Percentiles rank a stretch among this genome's conserved stretches.
phyloP scores from a whole-genome alignment of 106 monocot species.

The Gastrodia elata region DNA sequence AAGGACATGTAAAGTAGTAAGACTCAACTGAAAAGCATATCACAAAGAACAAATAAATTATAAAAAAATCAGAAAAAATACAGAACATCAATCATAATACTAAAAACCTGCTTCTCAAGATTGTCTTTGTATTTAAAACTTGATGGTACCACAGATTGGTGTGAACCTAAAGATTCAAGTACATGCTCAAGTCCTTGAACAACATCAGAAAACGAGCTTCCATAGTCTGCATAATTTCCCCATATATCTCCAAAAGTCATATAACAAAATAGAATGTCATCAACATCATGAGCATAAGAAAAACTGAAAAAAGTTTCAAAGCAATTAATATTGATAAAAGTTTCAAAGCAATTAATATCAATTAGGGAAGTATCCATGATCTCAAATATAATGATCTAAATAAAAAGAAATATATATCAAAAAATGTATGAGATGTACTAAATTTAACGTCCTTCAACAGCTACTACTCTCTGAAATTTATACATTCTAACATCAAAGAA shows the following conservation, averaged over 20 bases:
- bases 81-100: background rate
- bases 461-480: too few relatives aligned
- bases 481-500: too few relatives aligned
- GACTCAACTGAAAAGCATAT: constrained; percentile 42
- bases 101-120: constrained; percentile 78
- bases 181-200: constrained; percentile 69
- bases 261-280: background rate
- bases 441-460: too few relatives aligned
- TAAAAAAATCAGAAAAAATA: background rate
- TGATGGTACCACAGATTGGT: constrained; percentile 33
- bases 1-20: constrained; percentile 76
- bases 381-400: too few relatives aligned
- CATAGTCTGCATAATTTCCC: constrained; percentile 67
- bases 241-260: too few relatives aligned
- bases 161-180: constrained; percentile 59
- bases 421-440: too few relatives aligned
- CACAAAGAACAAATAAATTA: constrained; percentile 6
- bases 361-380: too few relatives aligned
- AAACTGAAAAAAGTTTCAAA: background rate
- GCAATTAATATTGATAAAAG: background rate
- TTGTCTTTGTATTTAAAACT: constrained; percentile 70
- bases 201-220: constrained; percentile 76
- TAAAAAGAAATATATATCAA: too few relatives aligned
- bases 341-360: too few relatives aligned
- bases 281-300: background rate